A percentile compares a stretch with the other conserved stretches of the same genome.
phyloP scores from a whole-genome alignment of 2,329 filamentous ascomycete genomes.

The Fusarium decemcellulare region DNA sequence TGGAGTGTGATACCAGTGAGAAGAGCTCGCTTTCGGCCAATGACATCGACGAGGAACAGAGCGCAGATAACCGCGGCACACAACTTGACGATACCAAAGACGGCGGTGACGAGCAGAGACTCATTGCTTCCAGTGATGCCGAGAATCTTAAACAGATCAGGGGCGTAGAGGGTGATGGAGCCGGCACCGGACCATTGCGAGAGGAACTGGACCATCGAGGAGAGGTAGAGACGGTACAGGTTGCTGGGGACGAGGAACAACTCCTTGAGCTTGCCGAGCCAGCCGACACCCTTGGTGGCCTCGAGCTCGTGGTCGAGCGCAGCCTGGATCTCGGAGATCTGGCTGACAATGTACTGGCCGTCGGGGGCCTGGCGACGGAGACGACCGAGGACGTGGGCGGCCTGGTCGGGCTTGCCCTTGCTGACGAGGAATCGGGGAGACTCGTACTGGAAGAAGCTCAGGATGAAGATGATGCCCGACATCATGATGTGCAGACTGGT shows the following conservation, averaged over 20 bases:
- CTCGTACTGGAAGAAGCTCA: slow-evolving; percentile 79
- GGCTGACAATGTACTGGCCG: slow-evolving; percentile 72
- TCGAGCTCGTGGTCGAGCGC: slow-evolving; percentile 80
- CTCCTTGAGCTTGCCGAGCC: slow-evolving; percentile 76
- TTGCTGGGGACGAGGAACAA: slow-evolving; percentile 78
- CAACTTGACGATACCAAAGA: slow-evolving; percentile 84
- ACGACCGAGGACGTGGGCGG: slow-evolving; percentile 66
- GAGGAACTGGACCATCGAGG: slow-evolving; percentile 77
- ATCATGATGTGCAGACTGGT: slow-evolving; percentile 85
- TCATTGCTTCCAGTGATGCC: slow-evolving; percentile 78
- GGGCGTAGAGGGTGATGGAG: slow-evolving; percentile 83
- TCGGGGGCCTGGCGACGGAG: slow-evolving; percentile 72
- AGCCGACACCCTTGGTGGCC: slow-evolving; percentile 76
- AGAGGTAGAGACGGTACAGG: slow-evolving; percentile 80
- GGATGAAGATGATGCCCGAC: slow-evolving; percentile 77
- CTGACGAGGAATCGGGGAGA: slow-evolving; percentile 81
- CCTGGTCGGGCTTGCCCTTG: slow-evolving; percentile 71
- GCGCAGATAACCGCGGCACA: slow-evolving; percentile 77
- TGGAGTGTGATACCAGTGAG: slow-evolving; percentile 73
- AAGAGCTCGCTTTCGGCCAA: slow-evolving; percentile 80
- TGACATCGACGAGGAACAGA: slow-evolving; percentile 83
- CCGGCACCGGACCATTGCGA: slow-evolving; percentile 82
- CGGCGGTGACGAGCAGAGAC: slow-evolving; percentile 79
- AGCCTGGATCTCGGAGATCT: slow-evolving; percentile 75
- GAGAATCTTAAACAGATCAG: slow-evolving; percentile 79